phyloP scores from a whole-genome alignment of 2,329 filamentous ascomycete genomes.

The Ophiosphaerella narmari region DNA sequence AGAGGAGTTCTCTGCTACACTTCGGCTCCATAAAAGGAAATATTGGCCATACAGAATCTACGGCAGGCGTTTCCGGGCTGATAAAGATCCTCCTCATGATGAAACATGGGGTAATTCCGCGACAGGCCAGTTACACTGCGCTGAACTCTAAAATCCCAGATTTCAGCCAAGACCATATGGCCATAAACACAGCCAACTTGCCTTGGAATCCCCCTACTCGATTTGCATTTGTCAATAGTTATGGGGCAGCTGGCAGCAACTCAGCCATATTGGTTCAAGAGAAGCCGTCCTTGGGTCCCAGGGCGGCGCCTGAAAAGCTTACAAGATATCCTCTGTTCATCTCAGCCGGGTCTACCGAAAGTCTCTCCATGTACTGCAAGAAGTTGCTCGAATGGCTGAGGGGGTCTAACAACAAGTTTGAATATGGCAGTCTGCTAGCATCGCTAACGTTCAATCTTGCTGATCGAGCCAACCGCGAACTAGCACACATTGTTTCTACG shows the following conservation, averaged over 20 bases:
- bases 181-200: conserved; percentile 27
- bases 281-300: background rate
- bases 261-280: conserved; percentile 28
- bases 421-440: background rate
- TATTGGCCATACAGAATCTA: conserved; percentile 40
- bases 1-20: conserved; percentile 12
- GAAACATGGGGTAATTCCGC: conserved; percentile 12
- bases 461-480: background rate
- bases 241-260: conserved; percentile 44
- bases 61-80: conserved; percentile 31
- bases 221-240: conserved; percentile 35
- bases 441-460: background rate
- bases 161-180: conserved; percentile 23
- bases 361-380: background rate
- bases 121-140: background rate
- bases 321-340: conserved; percentile 6
- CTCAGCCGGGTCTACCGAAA: background rate
- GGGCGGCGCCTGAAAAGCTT: background rate
- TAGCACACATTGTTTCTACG: background rate
- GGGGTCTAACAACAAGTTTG: too few species aligned
- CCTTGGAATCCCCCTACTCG: conserved; percentile 22
- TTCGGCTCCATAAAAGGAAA: conserved; percentile 35
- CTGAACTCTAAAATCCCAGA: background rate
- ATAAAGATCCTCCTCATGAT: conserved; percentile 39
- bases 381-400: background rate